Conservation (phyloP, 768 basidiomycete genomes). For the Kondoa malvinella region DNA sequence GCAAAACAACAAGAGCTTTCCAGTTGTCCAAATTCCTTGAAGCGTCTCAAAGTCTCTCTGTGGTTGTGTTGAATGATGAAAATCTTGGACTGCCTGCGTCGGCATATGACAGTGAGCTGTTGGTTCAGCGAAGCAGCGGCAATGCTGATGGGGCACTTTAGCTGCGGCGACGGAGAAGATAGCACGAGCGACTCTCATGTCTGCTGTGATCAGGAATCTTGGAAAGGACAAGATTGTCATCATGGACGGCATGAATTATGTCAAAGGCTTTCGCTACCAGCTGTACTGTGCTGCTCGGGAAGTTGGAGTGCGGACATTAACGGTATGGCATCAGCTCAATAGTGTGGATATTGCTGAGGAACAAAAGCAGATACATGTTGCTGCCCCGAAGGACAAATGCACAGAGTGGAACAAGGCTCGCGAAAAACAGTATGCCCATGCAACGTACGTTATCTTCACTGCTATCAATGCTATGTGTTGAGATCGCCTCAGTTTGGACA, state of each 20-base stretch:
- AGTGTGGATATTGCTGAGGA: neutral
- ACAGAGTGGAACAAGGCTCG: constrained; percentile 51
- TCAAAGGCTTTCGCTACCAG: constrained; percentile 96
- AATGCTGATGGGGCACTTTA: constrained; percentile 43
- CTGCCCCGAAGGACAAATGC: constrained; percentile 50
- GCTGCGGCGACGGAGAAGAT: constrained; percentile 54
- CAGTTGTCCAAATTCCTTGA: constrained; percentile 50
- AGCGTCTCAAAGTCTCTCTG: constrained; percentile 22
- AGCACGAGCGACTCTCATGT: constrained; percentile 64
- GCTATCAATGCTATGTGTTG: constrained; percentile 12
- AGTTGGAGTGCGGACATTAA: constrained; percentile 63
- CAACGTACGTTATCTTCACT: constrained; percentile 75
- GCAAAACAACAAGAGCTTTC: constrained; percentile 57
- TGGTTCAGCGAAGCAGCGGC: no score
- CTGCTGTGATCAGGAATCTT: constrained; percentile 60
- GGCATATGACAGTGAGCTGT: constrained; percentile 24
- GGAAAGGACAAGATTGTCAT: constrained; percentile 54
- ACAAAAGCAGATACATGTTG: constrained; percentile 34
- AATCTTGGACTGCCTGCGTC: constrained; percentile 15
- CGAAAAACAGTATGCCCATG: constrained; percentile 42
- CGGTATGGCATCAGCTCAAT: constrained; percentile 47
- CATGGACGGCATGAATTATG: constrained; percentile 83
- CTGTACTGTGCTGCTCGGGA: constrained; percentile 92
- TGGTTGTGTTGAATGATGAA: constrained; percentile 26
- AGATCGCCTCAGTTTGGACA: constrained; percentile 63